phyloP scores from a whole-genome alignment of 306 rosid species.

The Lathyrus tuberosus region DNA sequence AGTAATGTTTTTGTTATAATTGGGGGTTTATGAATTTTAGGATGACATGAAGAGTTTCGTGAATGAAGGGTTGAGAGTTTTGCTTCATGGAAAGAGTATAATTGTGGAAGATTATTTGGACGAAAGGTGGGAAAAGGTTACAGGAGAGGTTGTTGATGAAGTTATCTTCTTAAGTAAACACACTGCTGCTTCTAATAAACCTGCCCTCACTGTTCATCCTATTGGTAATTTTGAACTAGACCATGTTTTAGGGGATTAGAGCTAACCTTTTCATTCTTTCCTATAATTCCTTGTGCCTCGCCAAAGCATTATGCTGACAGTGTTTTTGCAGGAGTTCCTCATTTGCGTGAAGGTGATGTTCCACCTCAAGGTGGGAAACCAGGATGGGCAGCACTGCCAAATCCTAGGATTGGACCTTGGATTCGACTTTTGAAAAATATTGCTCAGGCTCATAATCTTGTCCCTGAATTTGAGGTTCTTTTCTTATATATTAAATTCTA shows the following conservation, averaged over 20 bases:
- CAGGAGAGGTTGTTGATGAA: slow-evolving; percentile 80
- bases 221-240: slow-evolving; percentile 52
- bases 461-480: slow-evolving; percentile 92
- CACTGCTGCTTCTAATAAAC: slow-evolving; percentile 87
- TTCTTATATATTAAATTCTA: neutral
- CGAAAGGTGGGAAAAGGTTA: slow-evolving; percentile 72
- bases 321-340: slow-evolving; percentile 76
- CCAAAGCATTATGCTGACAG: too few relatives aligned
- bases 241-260: too few relatives aligned
- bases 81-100: slow-evolving; percentile 64
- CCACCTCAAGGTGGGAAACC: slow-evolving; percentile 95
- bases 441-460: slow-evolving; percentile 66
- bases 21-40: slow-evolving; percentile 9
- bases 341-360: slow-evolving; percentile 80
- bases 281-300: neutral
- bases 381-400: slow-evolving; percentile 88
- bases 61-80: slow-evolving; percentile 62
- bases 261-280: neutral
- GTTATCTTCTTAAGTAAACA: slow-evolving; percentile 84
- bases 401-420: slow-evolving; percentile 92
- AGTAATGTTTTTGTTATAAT: neutral
- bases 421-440: slow-evolving; percentile 69
- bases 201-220: slow-evolving; percentile 91
- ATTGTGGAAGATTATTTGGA: slow-evolving; percentile 75
- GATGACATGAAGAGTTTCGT: slow-evolving; percentile 65